Evolutionary conservation across 2,329 filamentous ascomycete species (phyloP).

Genomic region (Bipolaris gigantea): DNA sequence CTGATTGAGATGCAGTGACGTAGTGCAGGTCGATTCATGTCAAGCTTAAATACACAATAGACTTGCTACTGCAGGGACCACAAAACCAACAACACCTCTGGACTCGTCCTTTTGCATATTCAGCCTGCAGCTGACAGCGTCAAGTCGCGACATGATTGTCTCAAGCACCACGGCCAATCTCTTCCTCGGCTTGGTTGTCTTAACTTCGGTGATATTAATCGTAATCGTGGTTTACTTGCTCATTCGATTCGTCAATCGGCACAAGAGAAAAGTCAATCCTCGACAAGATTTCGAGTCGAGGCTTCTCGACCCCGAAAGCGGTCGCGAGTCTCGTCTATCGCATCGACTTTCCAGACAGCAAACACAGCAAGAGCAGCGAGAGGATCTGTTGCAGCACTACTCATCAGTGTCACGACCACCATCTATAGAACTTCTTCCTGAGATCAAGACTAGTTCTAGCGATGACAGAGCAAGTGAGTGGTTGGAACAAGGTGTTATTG

Average conservation of each 20-base stretch:
- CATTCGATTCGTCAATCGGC: constrained; percentile 12
- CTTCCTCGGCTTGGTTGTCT: constrained; percentile 19
- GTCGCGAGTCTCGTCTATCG: constrained; percentile 4
- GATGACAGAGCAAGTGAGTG: constrained; percentile 23
- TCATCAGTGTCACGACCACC: constrained; percentile 9
- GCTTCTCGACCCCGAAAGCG: constrained; percentile 4
- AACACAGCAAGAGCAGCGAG: constrained; percentile 6
- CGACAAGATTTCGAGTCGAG: neutral
- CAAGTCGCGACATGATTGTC: neutral
- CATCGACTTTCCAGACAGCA: constrained; percentile 10
- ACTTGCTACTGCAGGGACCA: constrained; percentile 10
- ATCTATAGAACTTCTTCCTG: constrained; percentile 13
- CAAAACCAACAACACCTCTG: neutral
- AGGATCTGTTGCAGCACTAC: constrained; percentile 9
- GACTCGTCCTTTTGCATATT: neutral
- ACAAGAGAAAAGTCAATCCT: neutral
- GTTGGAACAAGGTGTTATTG: constrained; percentile 17
- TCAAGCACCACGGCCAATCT: constrained; percentile 5
- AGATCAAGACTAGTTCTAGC: constrained; percentile 13
- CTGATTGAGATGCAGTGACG: neutral
- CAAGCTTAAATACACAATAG: constrained; percentile 14
- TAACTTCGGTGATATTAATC: constrained; percentile 17
- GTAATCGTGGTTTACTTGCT: constrained; percentile 21
- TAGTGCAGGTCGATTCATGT: neutral
- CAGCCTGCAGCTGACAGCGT: neutral